A percentile compares a stretch with the other conserved stretches of the same genome.
Conservation (phyloP, 2,329 filamentous ascomycete genomes). For the Hortaea werneckii region DNA sequence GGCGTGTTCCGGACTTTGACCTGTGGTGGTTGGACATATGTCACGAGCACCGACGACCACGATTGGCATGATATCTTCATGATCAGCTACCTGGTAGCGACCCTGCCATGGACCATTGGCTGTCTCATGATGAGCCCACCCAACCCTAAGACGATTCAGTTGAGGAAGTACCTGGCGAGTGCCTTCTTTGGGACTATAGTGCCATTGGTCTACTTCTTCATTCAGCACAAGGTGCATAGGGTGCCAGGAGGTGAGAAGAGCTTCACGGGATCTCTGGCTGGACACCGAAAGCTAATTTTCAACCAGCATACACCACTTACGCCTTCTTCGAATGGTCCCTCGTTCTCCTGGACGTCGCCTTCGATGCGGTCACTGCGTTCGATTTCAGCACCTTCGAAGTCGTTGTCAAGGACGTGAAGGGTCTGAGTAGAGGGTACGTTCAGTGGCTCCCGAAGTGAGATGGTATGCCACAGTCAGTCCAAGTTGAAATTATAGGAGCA, state of each 20-base stretch:
- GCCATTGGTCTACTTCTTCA: conserved; percentile 90
- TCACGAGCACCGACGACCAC: conserved; percentile 96
- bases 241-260: conserved; percentile 70
- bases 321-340: conserved; percentile 97
- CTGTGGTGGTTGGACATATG: conserved; percentile 96
- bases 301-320: conserved; percentile 84
- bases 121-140: conserved; percentile 80
- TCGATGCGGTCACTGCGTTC: conserved; percentile 86
- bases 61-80: conserved; percentile 99
- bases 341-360: conserved; percentile 88
- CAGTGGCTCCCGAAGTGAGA: conserved; percentile 74
- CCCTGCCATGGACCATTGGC: conserved; percentile 87
- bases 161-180: conserved; percentile 72
- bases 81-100: conserved; percentile 94
- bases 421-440: conserved; percentile 95
- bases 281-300: conserved; percentile 1
- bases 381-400: conserved; percentile 88
- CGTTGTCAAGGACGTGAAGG: conserved; percentile 78
- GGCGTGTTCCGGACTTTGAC: conserved; percentile 84
- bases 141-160: conserved; percentile 73
- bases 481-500: conserved; percentile 7
- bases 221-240: conserved; percentile 95
- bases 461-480: conserved; percentile 37
- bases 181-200: conserved; percentile 86
- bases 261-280: background rate